Evolutionary conservation across 1,139 yeast genomes (phyloP).

Genomic region (Candida anutae): DNA sequence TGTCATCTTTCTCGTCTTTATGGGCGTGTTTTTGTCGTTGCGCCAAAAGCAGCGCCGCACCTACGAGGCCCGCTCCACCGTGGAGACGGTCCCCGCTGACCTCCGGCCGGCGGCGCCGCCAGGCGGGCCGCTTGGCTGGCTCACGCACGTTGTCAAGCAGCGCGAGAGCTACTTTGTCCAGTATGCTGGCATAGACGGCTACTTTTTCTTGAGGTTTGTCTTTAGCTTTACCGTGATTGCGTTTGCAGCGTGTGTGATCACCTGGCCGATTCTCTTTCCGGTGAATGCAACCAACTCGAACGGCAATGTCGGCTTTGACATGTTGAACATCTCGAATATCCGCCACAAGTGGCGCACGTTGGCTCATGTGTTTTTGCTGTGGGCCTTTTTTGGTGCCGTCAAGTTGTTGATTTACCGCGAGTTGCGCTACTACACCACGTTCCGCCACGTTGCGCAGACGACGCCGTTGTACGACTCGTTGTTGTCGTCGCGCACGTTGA

Average conservation of each 20-base stretch:
- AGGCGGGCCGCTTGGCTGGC: constrained; percentile 49
- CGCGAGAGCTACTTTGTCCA: constrained; percentile 67
- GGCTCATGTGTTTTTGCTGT: constrained; percentile 67
- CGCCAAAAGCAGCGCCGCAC: constrained; percentile 62
- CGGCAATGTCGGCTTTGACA: constrained; percentile 44
- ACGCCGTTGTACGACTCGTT: constrained; percentile 65
- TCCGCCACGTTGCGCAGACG: constrained; percentile 61
- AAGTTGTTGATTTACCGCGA: constrained; percentile 64
- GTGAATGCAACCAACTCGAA: constrained; percentile 80
- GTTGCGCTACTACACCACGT: constrained; percentile 55
- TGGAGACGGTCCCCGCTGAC: constrained; percentile 32
- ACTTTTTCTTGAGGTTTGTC: constrained; percentile 73
- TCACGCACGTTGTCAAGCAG: constrained; percentile 40
- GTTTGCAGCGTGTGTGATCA: constrained; percentile 52
- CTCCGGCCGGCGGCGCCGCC: constrained; percentile 51
- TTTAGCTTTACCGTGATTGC: constrained; percentile 55
- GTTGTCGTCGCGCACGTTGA: constrained; percentile 57
- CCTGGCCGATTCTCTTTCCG: constrained; percentile 78
- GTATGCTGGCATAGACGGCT: constrained; percentile 83
- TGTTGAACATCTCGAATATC: constrained; percentile 58
- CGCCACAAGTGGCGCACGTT: constrained; percentile 50
- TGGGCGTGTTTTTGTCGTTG: constrained; percentile 50
- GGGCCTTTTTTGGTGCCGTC: constrained; percentile 56
- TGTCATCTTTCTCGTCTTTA: constrained; percentile 48
- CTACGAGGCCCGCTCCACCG: constrained; percentile 72